Base-by-base conservation (phyloP, 2,329 filamentous ascomycete species). In the Pseudonectria buxi region DNA sequence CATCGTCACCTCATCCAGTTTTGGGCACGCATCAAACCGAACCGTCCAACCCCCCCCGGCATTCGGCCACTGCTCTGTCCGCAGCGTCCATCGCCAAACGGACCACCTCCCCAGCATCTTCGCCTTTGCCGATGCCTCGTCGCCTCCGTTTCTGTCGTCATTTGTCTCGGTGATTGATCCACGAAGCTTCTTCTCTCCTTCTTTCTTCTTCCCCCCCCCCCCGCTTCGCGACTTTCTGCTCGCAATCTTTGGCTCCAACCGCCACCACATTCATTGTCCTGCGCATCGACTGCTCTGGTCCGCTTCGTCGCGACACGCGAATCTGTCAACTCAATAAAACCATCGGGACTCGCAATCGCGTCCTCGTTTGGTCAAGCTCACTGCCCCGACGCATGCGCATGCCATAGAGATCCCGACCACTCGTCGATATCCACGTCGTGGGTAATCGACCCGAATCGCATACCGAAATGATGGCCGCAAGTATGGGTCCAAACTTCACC, bases 381-480 rank as follows among this genome's bases (percentile, higher is more conserved):
- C 40, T 37, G 16, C 33, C 33, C 18, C 40, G 40, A 45, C 58
- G 56, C 47, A 57, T 58, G 60, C 68, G 67, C 60, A 69, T 68
- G 67, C 67, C 58, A 70, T 66, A 68, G 59, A 59, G 55, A 57
- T 49, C 49, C 58, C 55, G 54, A 54, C 51, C 54, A 50, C 48
- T 54, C 54, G 68, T 76, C 71, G 69, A 72, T 70, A 72, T 76
- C 74, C 73, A 76, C 71, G 54, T 51, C 51, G 73, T 77, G 74
- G 72, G 69, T 71, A 67, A 57, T 69, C 69, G 71, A 65, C 66
- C 51, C 47, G 30, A 35, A 35, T 41, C 37, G 46, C 35, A 29
- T 33, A 36, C 28, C 50, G 56, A 67, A 56, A 86, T 83, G 81
- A 86, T 86, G 81, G 74, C 80, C 49, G 56, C 61, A 44, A 79